A percentile compares a stretch with the other conserved stretches of the same genome.
phyloP scores from a whole-genome alignment of 208 protist genomes.

The Crithidia sp. region DNA sequence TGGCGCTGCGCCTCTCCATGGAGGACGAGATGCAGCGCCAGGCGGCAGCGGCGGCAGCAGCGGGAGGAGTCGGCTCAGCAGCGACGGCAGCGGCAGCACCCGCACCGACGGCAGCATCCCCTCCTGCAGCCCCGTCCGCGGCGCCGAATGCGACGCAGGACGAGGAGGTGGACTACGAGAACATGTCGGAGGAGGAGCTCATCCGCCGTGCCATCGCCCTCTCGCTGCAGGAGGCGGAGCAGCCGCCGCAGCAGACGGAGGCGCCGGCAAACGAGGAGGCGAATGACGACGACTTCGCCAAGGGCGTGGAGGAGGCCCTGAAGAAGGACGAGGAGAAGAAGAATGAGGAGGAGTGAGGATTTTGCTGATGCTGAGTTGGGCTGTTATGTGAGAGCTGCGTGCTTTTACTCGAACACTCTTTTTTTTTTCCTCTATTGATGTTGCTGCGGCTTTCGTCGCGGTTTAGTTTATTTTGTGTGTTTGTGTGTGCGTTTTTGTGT shows the following conservation, averaged over 20 bases:
- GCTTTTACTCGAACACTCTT: not conserved
- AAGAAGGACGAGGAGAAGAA: slow-evolving; percentile 50
- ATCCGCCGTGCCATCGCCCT: slow-evolving; percentile 78
- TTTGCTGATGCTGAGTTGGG: too few species aligned
- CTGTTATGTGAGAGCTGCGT: not conserved
- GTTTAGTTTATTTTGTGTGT: too few species aligned
- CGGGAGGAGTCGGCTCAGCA: slow-evolving; percentile 14
- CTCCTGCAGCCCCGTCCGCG: slow-evolving; percentile 5
- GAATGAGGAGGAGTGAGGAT: slow-evolving; percentile 8
- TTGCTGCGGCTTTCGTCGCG: too few species aligned
- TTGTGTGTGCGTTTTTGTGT: too few species aligned
- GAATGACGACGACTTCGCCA: slow-evolving; percentile 35
- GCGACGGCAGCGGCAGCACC: slow-evolving; percentile 1
- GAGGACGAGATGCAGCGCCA: slow-evolving; percentile 94
- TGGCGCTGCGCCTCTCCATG: slow-evolving; percentile 95
- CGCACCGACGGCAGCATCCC: not conserved
- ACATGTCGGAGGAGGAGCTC: slow-evolving; percentile 89
- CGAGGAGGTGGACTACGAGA: slow-evolving; percentile 40
- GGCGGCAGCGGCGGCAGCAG: slow-evolving; percentile 61
- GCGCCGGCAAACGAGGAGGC: slow-evolving; percentile 43
- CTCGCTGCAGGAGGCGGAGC: slow-evolving; percentile 69
- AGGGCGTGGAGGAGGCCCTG: slow-evolving; percentile 40
- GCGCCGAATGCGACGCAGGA: not conserved
- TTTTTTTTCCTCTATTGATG: too few species aligned
- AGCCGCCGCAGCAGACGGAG: not conserved